Evolutionary conservation across 164 flowering plant genomes (phyloP).

Genomic region (Chloranthus sessilifolius): DNA sequence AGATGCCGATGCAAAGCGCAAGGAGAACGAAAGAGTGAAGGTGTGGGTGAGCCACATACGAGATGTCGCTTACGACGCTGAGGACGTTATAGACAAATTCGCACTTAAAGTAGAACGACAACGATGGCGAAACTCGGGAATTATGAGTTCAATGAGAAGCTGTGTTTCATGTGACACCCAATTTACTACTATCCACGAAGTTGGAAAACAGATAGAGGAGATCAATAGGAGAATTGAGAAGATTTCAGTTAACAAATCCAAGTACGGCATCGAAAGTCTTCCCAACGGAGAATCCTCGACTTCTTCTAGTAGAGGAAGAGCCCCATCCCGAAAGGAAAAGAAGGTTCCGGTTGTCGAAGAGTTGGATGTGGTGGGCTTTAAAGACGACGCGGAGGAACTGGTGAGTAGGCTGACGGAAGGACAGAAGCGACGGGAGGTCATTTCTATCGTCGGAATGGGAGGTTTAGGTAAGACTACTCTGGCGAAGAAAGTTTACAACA

Average conservation of each 20-base stretch:
- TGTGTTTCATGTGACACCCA: not conserved
- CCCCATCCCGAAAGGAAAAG: no score
- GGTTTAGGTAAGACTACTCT: conserved; percentile 38
- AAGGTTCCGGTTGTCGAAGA: no score
- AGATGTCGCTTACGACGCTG: conserved; percentile 3
- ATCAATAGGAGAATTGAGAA: not conserved
- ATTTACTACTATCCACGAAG: not conserved
- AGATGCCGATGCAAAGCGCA: conserved; percentile 1
- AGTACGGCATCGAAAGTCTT: not conserved
- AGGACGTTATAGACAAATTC: not conserved
- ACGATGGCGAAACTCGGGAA: not conserved
- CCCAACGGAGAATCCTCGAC: not conserved
- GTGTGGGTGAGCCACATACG: conserved; percentile 4
- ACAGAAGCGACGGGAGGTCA: conserved; percentile 5
- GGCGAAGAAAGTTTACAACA: conserved; percentile 24
- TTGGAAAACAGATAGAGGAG: not conserved
- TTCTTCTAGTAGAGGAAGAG: no score
- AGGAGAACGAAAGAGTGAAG: not conserved
- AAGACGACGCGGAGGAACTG: conserved; percentile 9
- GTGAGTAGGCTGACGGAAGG: conserved; percentile 9
- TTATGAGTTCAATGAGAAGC: not conserved
- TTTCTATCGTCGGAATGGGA: conserved; percentile 31
- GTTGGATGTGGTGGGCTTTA: conserved; percentile 21
- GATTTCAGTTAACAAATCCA: not conserved
- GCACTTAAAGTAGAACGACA: not conserved